Conservation (phyloP, 768 basidiomycete genomes). For the Leucogyrophana mollusca region DNA sequence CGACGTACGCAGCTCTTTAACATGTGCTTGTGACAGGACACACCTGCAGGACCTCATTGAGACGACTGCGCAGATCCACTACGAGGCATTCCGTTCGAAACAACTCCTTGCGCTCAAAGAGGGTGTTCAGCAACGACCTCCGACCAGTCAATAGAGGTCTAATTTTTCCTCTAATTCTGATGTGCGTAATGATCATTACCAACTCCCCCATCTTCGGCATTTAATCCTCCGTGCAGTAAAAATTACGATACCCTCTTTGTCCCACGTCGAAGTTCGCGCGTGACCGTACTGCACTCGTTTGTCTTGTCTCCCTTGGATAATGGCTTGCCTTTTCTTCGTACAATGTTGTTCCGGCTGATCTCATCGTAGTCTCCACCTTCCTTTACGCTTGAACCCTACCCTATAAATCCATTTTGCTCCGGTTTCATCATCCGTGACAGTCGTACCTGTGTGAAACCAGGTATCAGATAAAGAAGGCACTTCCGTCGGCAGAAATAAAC, state of each 20-base stretch:
- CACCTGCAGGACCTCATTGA: conserved; percentile 99
- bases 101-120: conserved; percentile 97
- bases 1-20: conserved; percentile 1
- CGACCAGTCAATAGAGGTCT: conserved; percentile 29
- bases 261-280: not conserved
- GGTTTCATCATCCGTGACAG: too few species aligned
- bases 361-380: conserved; percentile 10
- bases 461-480: too few species aligned
- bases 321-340: conserved; percentile 8
- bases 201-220: too few species aligned
- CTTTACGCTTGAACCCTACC: conserved; percentile 2
- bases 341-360: not conserved
- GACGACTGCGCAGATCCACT: conserved; percentile 98
- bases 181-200: not conserved
- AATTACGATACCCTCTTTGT: conserved; percentile 12
- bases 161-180: conserved; percentile 3
- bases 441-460: too few species aligned
- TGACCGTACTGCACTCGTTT: conserved; percentile 10
- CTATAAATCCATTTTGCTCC: too few species aligned
- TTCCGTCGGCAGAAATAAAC: too few species aligned
- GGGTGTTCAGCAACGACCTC: conserved; percentile 74
- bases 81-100: conserved; percentile 99
- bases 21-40: conserved; percentile 52
- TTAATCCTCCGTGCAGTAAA: not conserved
- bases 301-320: conserved; percentile 8